phyloP scores from a whole-genome alignment of 345 rosid species.

The Populus davidiana region DNA sequence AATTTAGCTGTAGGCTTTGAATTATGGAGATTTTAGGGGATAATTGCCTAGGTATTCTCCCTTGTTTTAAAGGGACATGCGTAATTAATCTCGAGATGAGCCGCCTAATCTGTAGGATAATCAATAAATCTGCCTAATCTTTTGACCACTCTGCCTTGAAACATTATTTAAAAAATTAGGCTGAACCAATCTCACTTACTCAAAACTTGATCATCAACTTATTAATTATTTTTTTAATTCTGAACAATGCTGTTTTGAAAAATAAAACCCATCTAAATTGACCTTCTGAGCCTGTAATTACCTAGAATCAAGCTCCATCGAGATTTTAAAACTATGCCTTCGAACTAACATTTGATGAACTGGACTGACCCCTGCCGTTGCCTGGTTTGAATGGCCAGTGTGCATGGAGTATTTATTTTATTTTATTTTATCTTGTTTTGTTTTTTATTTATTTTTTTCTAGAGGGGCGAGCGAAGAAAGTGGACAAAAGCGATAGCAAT shows the following conservation, averaged over 20 bases:
- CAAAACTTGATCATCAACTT: too few species aligned
- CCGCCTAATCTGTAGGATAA: not conserved
- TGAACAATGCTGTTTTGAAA: too few species aligned
- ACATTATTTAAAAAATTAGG: not conserved
- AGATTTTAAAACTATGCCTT: not conserved
- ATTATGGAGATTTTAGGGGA: not conserved
- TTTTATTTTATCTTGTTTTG: too few species aligned
- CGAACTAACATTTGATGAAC: not conserved
- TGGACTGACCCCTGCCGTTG: not conserved
- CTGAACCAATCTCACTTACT: too few species aligned
- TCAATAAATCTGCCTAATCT: not conserved
- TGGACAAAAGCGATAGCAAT: not conserved
- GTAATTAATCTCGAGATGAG: not conserved
- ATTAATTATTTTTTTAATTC: too few species aligned
- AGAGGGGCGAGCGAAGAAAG: not conserved
- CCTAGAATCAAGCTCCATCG: too few species aligned
- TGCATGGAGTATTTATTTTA: not conserved
- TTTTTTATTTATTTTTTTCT: too few species aligned
- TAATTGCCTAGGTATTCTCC: not conserved
- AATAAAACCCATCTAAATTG: too few species aligned
- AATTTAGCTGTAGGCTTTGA: not conserved
- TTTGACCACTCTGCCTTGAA: not conserved
- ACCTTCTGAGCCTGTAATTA: too few species aligned
- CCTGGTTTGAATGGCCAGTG: not conserved
- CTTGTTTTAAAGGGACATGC: not conserved